A percentile compares a stretch with the other conserved stretches of the same genome.
Conservation (phyloP, 1,139 yeast genomes). For the Geotrichum cucujoidarum region DNA sequence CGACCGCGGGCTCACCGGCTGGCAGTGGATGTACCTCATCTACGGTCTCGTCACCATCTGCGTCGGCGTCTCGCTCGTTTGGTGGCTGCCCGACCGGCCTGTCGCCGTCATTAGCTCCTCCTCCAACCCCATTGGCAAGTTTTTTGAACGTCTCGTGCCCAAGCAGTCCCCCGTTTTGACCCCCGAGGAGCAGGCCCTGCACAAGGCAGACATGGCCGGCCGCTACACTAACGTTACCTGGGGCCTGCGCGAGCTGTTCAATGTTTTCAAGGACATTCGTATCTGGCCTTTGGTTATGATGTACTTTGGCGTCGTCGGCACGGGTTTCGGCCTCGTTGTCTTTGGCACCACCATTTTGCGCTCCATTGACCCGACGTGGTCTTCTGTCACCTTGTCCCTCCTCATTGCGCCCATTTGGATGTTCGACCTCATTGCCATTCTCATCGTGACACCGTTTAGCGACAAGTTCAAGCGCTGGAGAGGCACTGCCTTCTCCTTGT, state of each 20-base stretch:
- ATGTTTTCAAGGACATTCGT: constrained; percentile 57
- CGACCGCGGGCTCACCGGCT: constrained; percentile 63
- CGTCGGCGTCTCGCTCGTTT: constrained; percentile 58
- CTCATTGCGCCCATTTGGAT: constrained; percentile 88
- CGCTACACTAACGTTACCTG: constrained; percentile 48
- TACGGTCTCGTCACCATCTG: constrained; percentile 70
- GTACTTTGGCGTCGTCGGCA: constrained; percentile 91
- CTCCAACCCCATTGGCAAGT: constrained; percentile 18
- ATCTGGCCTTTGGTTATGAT: constrained; percentile 78
- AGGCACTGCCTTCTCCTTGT: constrained; percentile 54
- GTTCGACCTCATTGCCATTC: constrained; percentile 74
- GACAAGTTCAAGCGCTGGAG: constrained; percentile 59
- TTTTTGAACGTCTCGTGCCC: constrained; percentile 33
- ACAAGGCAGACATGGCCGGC: constrained; percentile 57
- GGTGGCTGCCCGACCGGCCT: constrained; percentile 87
- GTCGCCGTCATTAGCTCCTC: constrained; percentile 11
- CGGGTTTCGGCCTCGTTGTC: constrained; percentile 79
- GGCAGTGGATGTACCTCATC: constrained; percentile 82
- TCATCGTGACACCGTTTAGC: constrained; percentile 72
- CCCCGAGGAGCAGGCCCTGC: constrained; percentile 51
- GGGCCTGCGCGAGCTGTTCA: constrained; percentile 56
- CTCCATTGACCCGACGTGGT: constrained; percentile 56
- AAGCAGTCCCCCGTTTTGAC: constrained; percentile 47
- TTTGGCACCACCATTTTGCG: constrained; percentile 80
- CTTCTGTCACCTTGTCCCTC: constrained; percentile 66